Base-by-base conservation (phyloP, 192 early-diverging fungal genomes). In the Obelidium mucronatum region DNA sequence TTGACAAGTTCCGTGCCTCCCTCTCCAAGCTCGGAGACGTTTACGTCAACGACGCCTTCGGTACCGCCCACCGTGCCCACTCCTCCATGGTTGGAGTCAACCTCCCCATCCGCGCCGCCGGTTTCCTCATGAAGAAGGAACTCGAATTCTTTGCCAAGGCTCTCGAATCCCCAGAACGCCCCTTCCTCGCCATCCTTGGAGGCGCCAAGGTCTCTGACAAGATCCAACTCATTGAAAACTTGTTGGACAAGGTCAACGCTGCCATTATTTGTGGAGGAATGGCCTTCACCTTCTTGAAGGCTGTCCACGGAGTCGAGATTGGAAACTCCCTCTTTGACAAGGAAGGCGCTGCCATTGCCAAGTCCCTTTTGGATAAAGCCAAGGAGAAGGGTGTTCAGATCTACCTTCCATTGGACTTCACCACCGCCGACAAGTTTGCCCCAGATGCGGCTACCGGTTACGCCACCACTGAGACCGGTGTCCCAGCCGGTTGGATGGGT, bases 201-300 rank as follows among this genome's bases (percentile, higher is more conserved):
- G 97, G 92, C 67, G 97, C 97, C 85, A 99, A 98, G 88, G 94
- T 99, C 31, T 94, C 95, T 22, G 97, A 99, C 84, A 99, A 99
- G 91, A 99, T 99, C 84, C 91, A 94, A 88, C 89, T 99, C 65
- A 99, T 99, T 78, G 94, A 98, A 75, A 98, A 94, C 87, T 90
- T 99, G 69, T 82, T 99, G 30, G 97, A 99, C 85, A 98, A 98
- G 90, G 96, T 81, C 11, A 77, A 84, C 69, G 68, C 74, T 55
- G 59, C 65, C 60, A 89, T 90, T 67, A 88, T 90, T 73, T 84
- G 93, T 80, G 96, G 96, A 71, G 96, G 96, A 37, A 99, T 99
- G 97, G 94, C 95, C 68, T 99, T 96, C 87, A 99, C 97, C 55
- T 99, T 99, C 90, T 91, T 94, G 84, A 98, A 98, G 91, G 88